phyloP scores from a whole-genome alignment of 2,329 filamentous ascomycete species.

The Fusarium concolor region DNA sequence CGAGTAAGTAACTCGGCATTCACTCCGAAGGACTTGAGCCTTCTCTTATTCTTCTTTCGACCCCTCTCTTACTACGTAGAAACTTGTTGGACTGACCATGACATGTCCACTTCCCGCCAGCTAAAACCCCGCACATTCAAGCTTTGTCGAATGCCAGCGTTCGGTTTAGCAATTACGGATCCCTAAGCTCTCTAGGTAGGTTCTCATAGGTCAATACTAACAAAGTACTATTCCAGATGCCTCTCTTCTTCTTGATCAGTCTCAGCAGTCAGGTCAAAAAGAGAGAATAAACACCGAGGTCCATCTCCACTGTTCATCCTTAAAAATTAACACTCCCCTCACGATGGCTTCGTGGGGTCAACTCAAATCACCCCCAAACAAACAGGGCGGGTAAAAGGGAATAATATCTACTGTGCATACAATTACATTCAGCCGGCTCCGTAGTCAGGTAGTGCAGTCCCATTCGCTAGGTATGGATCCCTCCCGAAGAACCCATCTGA shows the following conservation, averaged over 20 bases:
- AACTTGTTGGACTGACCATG: conserved; percentile 10
- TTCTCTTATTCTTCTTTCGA: conserved; percentile 2
- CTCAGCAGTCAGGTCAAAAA: too few species aligned
- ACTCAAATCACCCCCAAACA: background rate
- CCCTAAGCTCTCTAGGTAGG: background rate
- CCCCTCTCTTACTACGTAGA: conserved; percentile 1
- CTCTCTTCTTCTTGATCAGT: too few species aligned
- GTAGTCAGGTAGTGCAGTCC: background rate
- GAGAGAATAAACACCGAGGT: too few species aligned
- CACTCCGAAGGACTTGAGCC: background rate
- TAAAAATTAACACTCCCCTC: background rate
- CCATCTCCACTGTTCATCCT: background rate
- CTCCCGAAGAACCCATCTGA: background rate
- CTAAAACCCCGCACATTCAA: conserved; percentile 20
- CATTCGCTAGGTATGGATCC: conserved; percentile 14
- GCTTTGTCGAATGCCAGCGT: conserved; percentile 41
- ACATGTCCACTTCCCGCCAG: conserved; percentile 23
- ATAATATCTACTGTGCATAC: background rate
- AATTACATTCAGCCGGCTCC: conserved; percentile 4
- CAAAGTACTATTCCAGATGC: too few species aligned
- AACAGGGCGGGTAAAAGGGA: conserved; percentile 4
- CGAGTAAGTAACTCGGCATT: conserved; percentile 20
- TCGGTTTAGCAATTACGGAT: conserved; percentile 43
- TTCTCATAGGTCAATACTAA: background rate
- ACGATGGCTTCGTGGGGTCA: conserved; percentile 4